These are phyloP conservation scores for Lichtheimia ornata DNA, from an alignment of 371 early-diverging fungal genomes.

Conservation along the genomic window DNA sequence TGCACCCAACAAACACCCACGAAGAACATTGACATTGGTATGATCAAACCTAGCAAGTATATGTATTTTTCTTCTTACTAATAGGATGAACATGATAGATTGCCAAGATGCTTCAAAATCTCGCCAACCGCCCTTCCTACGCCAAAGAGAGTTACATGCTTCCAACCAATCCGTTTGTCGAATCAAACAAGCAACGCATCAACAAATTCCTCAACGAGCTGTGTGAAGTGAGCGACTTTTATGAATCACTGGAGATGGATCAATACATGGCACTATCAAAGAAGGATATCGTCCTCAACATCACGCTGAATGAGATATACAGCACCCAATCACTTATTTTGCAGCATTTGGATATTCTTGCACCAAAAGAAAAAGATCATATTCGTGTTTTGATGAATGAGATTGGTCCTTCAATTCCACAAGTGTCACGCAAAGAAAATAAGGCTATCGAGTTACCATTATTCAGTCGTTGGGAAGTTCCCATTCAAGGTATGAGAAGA, in stretches of 20 bases:
- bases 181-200: conserved; percentile 83
- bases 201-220: conserved; percentile 87
- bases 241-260: conserved; percentile 95
- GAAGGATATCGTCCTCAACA: conserved; percentile 85
- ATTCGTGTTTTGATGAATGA: conserved; percentile 78
- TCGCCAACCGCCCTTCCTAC: conserved; percentile 94
- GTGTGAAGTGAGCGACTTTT: conserved; percentile 95
- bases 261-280: conserved; percentile 94
- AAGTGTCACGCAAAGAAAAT: conserved; percentile 86
- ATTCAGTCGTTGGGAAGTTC: conserved; percentile 92
- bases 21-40: conserved; percentile 89
- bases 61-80: background rate
- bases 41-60: background rate
- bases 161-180: conserved; percentile 85
- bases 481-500: conserved; percentile 68
- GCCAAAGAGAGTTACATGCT: conserved; percentile 94
- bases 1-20: conserved; percentile 77
- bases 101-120: conserved; percentile 92
- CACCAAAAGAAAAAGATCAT: conserved; percentile 81
- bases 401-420: conserved; percentile 74
- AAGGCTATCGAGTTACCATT: conserved; percentile 80
- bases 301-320: conserved; percentile 92
- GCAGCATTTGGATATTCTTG: conserved; percentile 80
- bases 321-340: conserved; percentile 83
- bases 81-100: conserved; percentile 30